A percentile compares a stretch with the other conserved stretches of the same genome.
phyloP scores from a whole-genome alignment of 495 filamentous ascomycete species.

The Aeminium ludgeri region DNA sequence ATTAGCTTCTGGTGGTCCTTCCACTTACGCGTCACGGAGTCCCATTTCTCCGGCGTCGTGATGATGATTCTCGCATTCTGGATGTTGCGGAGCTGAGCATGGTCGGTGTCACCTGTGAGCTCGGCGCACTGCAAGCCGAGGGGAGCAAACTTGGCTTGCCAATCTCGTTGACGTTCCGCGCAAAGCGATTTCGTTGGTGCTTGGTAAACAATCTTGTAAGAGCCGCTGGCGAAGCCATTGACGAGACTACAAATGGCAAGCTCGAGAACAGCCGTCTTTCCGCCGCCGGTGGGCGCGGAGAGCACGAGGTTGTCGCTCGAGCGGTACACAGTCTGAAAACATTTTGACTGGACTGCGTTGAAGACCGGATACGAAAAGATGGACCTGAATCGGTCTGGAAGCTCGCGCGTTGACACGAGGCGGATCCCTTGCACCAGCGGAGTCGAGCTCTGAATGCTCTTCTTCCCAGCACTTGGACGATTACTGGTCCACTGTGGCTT shows the following conservation, averaged over 20 bases:
- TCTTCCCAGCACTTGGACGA: too few species aligned
- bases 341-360: slow-evolving; percentile 86
- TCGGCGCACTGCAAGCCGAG: slow-evolving; percentile 66
- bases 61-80: slow-evolving; percentile 80
- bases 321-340: slow-evolving; percentile 54
- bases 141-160: slow-evolving; percentile 66
- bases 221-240: slow-evolving; percentile 40
- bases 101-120: slow-evolving; percentile 81
- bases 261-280: slow-evolving; percentile 84
- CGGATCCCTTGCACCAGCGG: slow-evolving; percentile 45
- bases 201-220: slow-evolving; percentile 89
- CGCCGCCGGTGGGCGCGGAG: slow-evolving; percentile 81
- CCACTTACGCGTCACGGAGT: slow-evolving; percentile 93
- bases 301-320: slow-evolving; percentile 73
- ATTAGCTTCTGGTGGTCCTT: slow-evolving; percentile 73
- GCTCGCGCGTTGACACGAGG: slow-evolving; percentile 50
- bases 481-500: too few species aligned
- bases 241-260: slow-evolving; percentile 76
- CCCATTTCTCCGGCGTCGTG: slow-evolving; percentile 97
- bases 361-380: slow-evolving; percentile 71
- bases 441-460: too few species aligned
- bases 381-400: slow-evolving; percentile 62
- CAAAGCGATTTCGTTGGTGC: slow-evolving; percentile 91
- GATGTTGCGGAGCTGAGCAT: slow-evolving; percentile 52
- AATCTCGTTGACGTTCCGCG: slow-evolving; percentile 65